A percentile compares a stretch with the other conserved stretches of the same genome.
phyloP scores from a whole-genome alignment of 768 basidiomycete species.

The Leccinum subgranulosum region DNA sequence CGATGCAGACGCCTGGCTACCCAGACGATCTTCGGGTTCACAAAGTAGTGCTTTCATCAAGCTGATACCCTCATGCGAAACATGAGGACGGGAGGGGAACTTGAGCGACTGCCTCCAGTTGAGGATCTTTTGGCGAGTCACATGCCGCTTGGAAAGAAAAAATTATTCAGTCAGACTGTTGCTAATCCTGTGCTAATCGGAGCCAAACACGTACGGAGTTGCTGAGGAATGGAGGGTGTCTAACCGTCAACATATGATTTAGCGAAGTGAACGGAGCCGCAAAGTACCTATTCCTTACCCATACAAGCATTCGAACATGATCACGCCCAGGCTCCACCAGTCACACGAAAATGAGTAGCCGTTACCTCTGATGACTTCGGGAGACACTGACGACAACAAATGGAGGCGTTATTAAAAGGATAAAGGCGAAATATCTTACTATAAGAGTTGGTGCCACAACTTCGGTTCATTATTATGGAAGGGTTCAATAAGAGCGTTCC shows the following conservation, averaged over 20 bases:
- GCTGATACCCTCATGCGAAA: constrained; percentile 84
- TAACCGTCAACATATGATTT: constrained; percentile 33
- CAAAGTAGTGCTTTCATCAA: constrained; percentile 89
- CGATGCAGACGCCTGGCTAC: constrained; percentile 66
- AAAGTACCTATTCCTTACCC: constrained; percentile 53
- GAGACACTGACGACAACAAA: constrained; percentile 61
- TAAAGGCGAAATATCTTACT: constrained; percentile 49
- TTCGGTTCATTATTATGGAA: constrained; percentile 37
- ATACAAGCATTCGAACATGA: constrained; percentile 94
- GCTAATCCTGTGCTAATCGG: constrained; percentile 20
- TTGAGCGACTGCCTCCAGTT: constrained; percentile 90
- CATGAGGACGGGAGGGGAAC: constrained; percentile 80
- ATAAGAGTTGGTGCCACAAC: constrained; percentile 84
- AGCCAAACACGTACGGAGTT: constrained; percentile 63
- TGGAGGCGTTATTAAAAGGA: constrained; percentile 25
- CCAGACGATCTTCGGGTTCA: constrained; percentile 93
- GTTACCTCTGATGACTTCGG: constrained; percentile 85
- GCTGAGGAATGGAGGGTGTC: constrained; percentile 95
- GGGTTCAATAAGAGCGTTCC: constrained; percentile 15
- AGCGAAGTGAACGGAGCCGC: constrained; percentile 24
- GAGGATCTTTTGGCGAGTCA: constrained; percentile 95
- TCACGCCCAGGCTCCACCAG: constrained; percentile 98
- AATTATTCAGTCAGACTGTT: constrained; percentile 9
- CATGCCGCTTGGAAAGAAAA: constrained; percentile 61
- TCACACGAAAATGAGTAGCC: constrained; percentile 95